phyloP scores from a whole-genome alignment of 805 yeast genomes.

The Metschnikowia dekortorum region DNA sequence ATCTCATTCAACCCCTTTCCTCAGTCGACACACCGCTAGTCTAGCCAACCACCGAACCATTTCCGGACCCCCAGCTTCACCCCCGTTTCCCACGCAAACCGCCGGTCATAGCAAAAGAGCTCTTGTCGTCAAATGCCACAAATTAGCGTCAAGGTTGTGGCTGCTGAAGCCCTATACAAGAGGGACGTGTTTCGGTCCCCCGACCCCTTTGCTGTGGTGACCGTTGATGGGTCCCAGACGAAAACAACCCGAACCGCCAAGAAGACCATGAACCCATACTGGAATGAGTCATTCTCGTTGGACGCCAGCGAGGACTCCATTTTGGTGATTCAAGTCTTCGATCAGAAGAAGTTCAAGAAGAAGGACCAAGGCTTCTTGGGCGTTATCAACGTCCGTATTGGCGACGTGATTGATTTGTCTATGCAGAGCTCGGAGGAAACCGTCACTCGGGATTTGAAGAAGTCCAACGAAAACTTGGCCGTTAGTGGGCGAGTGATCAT shows the following conservation, averaged over 20 bases:
- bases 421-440: slow-evolving; percentile 64
- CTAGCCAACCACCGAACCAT: neutral
- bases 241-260: slow-evolving; percentile 91
- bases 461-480: slow-evolving; percentile 84
- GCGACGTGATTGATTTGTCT: slow-evolving; percentile 76
- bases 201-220: slow-evolving; percentile 95
- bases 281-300: slow-evolving; percentile 91
- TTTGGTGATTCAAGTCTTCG: slow-evolving; percentile 89
- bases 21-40: neutral
- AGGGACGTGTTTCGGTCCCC: slow-evolving; percentile 95
- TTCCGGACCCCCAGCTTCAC: neutral
- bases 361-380: slow-evolving; percentile 98
- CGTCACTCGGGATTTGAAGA: slow-evolving; percentile 85
- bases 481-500: slow-evolving; percentile 92
- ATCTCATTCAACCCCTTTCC: neutral
- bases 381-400: slow-evolving; percentile 85
- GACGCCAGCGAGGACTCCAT: slow-evolving; percentile 76
- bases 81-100: neutral
- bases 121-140: slow-evolving; percentile 14
- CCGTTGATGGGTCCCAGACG: slow-evolving; percentile 97
- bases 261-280: slow-evolving; percentile 92
- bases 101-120: slow-evolving; percentile 1
- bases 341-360: slow-evolving; percentile 94
- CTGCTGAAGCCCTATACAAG: slow-evolving; percentile 93
- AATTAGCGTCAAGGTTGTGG: slow-evolving; percentile 73